Conservation (phyloP, 1,284 basidiomycete genomes). For the Moesziomyces sp. region DNA sequence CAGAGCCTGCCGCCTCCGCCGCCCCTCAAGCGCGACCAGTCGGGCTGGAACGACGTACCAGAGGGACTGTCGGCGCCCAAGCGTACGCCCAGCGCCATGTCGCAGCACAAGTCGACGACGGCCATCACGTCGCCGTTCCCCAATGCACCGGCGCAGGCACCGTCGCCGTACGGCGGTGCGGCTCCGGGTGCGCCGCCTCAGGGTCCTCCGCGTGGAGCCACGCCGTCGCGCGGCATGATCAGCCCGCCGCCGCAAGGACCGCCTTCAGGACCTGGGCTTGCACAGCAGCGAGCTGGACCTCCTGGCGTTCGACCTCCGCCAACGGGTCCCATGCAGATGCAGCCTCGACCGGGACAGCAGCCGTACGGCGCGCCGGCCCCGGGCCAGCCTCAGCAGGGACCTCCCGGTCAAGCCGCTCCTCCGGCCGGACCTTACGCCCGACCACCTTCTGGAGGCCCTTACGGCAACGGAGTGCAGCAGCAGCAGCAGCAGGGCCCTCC, state of each 20-base stretch:
- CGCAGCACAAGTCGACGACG: constrained; percentile 40
- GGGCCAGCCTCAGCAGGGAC: constrained; percentile 34
- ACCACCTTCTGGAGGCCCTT: constrained; percentile 29
- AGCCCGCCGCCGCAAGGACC: constrained; percentile 50
- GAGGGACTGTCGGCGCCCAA: constrained; percentile 63
- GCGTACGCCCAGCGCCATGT: constrained; percentile 56
- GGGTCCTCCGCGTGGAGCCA: constrained; percentile 59
- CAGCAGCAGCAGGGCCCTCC: constrained; percentile 25
- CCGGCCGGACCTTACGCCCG: constrained; percentile 41
- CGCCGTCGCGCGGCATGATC: constrained; percentile 68
- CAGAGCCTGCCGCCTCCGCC: constrained; percentile 67
- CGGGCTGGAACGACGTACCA: constrained; percentile 93
- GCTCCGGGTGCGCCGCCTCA: constrained; percentile 59
- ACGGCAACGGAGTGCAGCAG: constrained; percentile 26
- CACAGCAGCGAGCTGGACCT: constrained; percentile 35
- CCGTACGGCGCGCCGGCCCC: constrained; percentile 19
- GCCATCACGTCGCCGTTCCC: constrained; percentile 89
- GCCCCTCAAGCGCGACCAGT: constrained; percentile 74
- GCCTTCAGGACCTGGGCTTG: constrained; percentile 35
- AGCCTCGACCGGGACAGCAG: constrained; percentile 36
- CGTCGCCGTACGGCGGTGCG: constrained; percentile 30
- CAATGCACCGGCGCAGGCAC: constrained; percentile 70
- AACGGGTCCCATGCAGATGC: constrained; percentile 17
- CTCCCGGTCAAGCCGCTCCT: constrained; percentile 42
- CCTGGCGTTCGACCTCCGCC: constrained; percentile 43